phyloP scores from a whole-genome alignment of 768 basidiomycete species.

The Podaxis sp. region DNA sequence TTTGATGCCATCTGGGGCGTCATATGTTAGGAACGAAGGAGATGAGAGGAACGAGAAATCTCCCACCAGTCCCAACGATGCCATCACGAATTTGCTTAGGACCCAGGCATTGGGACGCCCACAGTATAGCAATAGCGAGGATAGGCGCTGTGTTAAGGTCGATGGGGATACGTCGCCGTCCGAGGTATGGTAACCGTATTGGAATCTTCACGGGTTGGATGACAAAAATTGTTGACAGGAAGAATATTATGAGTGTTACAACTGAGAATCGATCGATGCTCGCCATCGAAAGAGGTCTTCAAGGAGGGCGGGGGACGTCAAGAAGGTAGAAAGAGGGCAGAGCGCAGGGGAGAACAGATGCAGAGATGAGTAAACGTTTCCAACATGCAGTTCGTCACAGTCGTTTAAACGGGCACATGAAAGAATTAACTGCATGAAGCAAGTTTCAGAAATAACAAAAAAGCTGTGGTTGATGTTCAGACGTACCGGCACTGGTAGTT shows the following conservation, averaged over 20 bases:
- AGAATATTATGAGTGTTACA: conserved; percentile 50
- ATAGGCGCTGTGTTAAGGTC: conserved; percentile 57
- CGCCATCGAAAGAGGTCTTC: neutral
- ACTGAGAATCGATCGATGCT: conserved; percentile 23
- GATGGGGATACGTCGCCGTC: conserved; percentile 32
- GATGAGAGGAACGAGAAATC: neutral
- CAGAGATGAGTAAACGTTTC: neutral
- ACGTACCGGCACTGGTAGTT: neutral
- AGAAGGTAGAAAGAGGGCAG: neutral
- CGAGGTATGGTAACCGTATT: conserved; percentile 29
- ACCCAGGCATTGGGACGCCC: conserved; percentile 55
- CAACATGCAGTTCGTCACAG: neutral
- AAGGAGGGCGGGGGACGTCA: conserved; percentile 36
- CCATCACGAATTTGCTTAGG: conserved; percentile 61
- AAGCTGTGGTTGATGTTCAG: neutral
- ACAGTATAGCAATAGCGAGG: conserved; percentile 47
- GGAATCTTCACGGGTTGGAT: conserved; percentile 41
- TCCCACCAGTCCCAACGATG: conserved; percentile 51
- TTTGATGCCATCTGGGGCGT: conserved; percentile 57
- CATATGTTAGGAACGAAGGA: conserved; percentile 1
- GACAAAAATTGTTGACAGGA: conserved; percentile 51
- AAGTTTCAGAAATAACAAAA: neutral
- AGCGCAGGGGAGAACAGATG: neutral
- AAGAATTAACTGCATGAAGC: neutral
- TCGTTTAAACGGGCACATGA: neutral